Base-by-base conservation (phyloP, 306 rosid genomes). In the Rosa persica region DNA sequence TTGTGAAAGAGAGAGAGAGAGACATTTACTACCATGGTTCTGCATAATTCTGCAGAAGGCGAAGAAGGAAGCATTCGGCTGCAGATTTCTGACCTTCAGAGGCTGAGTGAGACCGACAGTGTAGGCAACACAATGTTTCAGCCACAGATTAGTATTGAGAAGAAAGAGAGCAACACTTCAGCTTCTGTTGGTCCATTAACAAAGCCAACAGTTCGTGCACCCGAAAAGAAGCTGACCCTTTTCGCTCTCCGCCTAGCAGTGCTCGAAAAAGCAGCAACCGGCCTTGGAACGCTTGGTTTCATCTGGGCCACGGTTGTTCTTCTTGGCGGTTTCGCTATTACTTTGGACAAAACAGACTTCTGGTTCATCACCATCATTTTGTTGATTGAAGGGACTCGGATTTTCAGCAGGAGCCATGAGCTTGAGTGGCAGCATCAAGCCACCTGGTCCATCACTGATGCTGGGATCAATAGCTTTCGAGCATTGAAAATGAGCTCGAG, bases 341-440 rank as follows among this genome's bases (percentile, higher is more conserved):
- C 92, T 15, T 84, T 94, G 17, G 94, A 88, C 68, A 80, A 81
- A 80, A 84, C 93, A 0, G 97, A 94, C 70, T 94, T 92, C 78
- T 92, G 97, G 98, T 84, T 92, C 84, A 87, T 94, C 83, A 90
- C 98, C 16, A 83, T 96, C 80, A 96, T 96, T 69, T 77, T 93
- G 58, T 74, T 96, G 78, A 88, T 91, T 15, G 98, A 96, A 72
- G 99, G 99, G 34, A 80, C 98, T 27, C 76, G 99, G 55, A 89
- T 96, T 46, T 93, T 96, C 86, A 96, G 99, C 89, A 83, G 99
- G 55, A 96, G 99, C 34, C 99, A 88, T 49, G 99, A 96, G 82
- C 96, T 96, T 54, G 98, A 96, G 75, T 96, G 99, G 98, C 99
- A 96, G 67, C 99, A 93, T 80, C 97, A 93, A 81, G 89, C 98